phyloP scores from a whole-genome alignment of 768 basidiomycete species.

The Lepiota subincarnata region DNA sequence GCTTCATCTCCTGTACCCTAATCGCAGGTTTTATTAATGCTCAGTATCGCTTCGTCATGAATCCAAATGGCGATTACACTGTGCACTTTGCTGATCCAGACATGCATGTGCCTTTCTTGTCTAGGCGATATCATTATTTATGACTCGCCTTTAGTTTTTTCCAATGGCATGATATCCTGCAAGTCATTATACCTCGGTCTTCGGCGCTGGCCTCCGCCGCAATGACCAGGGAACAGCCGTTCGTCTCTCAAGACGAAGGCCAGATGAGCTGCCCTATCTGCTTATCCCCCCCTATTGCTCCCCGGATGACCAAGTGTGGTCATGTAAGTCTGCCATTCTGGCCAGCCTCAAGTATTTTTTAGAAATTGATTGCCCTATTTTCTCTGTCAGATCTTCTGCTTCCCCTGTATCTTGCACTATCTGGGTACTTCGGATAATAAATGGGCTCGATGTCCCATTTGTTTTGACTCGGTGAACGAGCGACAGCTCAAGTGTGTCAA shows the following conservation, averaged over 20 bases:
- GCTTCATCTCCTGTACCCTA: background rate
- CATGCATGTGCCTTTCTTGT: slow-evolving; percentile 55
- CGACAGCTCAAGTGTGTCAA: slow-evolving; percentile 90
- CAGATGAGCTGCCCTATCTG: slow-evolving; percentile 90
- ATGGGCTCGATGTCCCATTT: slow-evolving; percentile 94
- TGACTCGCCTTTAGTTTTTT: slow-evolving; percentile 59
- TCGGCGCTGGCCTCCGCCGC: slow-evolving; percentile 69
- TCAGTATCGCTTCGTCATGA: slow-evolving; percentile 94
- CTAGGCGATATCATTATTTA: slow-evolving; percentile 11
- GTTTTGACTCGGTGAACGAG: slow-evolving; percentile 89
- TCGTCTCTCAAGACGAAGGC: slow-evolving; percentile 45
- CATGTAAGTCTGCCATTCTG: slow-evolving; percentile 62
- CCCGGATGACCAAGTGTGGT: slow-evolving; percentile 95
- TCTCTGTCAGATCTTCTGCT: slow-evolving; percentile 77
- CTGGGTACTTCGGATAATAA: slow-evolving; percentile 82
- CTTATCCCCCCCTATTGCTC: slow-evolving; percentile 83
- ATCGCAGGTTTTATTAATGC: slow-evolving; percentile 89
- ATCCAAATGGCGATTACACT: slow-evolving; percentile 86
- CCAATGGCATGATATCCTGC: slow-evolving; percentile 94
- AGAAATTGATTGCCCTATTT: slow-evolving; percentile 12
- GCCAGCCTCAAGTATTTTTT: slow-evolving; percentile 10
- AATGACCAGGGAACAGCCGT: slow-evolving; percentile 33
- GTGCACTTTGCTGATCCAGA: slow-evolving; percentile 98
- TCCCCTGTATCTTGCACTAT: slow-evolving; percentile 90
- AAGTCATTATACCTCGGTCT: slow-evolving; percentile 86